Evolutionary conservation across 805 yeast species (phyloP).

Genomic region (Phaffomyces antillensis): DNA sequence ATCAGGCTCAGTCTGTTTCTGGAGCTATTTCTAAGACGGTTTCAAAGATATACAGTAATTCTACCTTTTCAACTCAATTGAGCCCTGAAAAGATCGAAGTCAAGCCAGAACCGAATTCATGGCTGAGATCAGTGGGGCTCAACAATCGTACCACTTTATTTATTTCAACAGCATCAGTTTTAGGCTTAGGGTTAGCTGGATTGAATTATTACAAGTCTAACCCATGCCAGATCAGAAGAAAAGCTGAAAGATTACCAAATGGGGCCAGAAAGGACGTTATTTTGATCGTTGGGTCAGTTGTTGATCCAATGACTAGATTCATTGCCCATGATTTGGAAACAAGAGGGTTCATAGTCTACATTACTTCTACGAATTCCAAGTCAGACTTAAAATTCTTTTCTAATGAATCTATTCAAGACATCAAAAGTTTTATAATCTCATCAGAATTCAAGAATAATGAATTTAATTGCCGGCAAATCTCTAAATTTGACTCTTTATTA

Average conservation of each 20-base stretch:
- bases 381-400: conserved; percentile 36
- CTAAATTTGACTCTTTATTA: conserved; percentile 41
- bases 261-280: conserved; percentile 76
- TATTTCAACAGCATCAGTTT: neutral
- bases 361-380: conserved; percentile 40
- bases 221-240: conserved; percentile 27
- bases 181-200: neutral
- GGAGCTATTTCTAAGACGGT: neutral
- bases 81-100: neutral
- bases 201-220: neutral
- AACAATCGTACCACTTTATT: neutral
- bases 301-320: conserved; percentile 63
- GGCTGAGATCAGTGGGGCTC: neutral
- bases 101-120: neutral
- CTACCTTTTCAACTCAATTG: neutral
- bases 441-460: conserved; percentile 35
- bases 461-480: conserved; percentile 38
- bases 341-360: conserved; percentile 75
- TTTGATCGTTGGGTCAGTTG: conserved; percentile 67
- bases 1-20: neutral
- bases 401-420: conserved; percentile 59
- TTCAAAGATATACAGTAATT: neutral
- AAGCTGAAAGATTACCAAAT: conserved; percentile 55
- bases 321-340: conserved; percentile 68
- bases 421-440: conserved; percentile 53